Base-by-base conservation (phyloP, 805 yeast species). In the Saccharomyces mikatae region DNA sequence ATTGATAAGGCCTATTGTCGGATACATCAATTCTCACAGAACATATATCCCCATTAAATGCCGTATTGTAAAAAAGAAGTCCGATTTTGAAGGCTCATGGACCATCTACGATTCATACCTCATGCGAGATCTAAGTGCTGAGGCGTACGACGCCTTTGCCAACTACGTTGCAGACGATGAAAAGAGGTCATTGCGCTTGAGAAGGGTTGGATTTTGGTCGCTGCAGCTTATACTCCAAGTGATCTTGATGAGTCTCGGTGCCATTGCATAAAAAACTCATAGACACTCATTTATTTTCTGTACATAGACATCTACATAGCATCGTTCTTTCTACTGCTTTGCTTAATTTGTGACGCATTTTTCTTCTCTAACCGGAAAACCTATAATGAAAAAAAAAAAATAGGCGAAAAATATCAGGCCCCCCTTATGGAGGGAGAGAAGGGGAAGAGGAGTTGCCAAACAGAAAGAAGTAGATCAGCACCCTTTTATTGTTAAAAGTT, bases 81-180 rank as follows among this genome's bases (percentile, higher is more conserved):
- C 76, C 28, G 99, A 94, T 65, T 94, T 94, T 68, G 90, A 88
- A 62, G 99, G 99, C 0, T 82, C 96, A 6, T 94, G 99, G 99
- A 92, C 99, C 1, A 77, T 89, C 2, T 94, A 90, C 69, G 99
- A 94, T 67, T 86, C 94, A 28, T 75, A 86, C 52, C 74, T 94
- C 56, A 89, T 92, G 96, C 94, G 87, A 65, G 97, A 92, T 65
- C 76, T 94, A 51, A 86, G 94, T 29, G 84, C 84, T 30, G 95
- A 89, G 60, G 94, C 92, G 4, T 92, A 92, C 70, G 90, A 89
- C 60, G 90, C 94, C 17, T 89, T 94, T 71, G 96, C 85, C 2
- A 80, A 84, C 47, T 91, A 91, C 63, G 96, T 89, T 22, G 86
- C 86, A 10, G 95, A 94, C 68, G 97, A 94, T 60, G 87, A 88